These are phyloP conservation scores for Dendrobium chrysotoxum DNA, from an alignment of 106 monocot genomes.

Conservation along the genomic window DNA sequence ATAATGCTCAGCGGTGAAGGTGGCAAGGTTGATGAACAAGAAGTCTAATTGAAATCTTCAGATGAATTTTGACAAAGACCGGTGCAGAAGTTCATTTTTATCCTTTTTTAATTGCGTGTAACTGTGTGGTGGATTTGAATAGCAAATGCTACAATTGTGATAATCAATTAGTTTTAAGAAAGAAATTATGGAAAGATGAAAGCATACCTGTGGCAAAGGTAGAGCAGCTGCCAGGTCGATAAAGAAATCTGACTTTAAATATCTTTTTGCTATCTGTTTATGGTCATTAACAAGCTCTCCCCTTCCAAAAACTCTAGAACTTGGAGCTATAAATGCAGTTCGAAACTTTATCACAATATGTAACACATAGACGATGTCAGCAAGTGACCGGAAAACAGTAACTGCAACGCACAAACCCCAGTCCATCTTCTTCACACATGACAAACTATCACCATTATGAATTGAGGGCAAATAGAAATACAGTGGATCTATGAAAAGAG, in stretches of 20 bases:
- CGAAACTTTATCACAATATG: conserved; percentile 78
- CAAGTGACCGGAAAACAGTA: conserved; percentile 39
- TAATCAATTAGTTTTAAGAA: not conserved
- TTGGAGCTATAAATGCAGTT: conserved; percentile 83
- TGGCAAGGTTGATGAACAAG: not conserved
- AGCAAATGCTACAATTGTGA: not conserved
- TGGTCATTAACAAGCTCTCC: conserved; percentile 80
- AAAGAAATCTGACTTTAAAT: conserved; percentile 64
- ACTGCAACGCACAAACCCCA: conserved; percentile 27
- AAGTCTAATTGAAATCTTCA: not conserved
- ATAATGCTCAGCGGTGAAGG: not conserved
- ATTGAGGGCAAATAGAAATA: conserved; percentile 63
- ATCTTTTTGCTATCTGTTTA: conserved; percentile 58
- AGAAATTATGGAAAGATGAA: not conserved
- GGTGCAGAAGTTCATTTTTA: not conserved
- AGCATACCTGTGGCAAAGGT: conserved; percentile 82
- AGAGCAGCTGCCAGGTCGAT: conserved; percentile 65
- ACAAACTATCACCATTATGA: conserved; percentile 8
- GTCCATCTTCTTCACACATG: conserved; percentile 45
- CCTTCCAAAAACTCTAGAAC: conserved; percentile 75
- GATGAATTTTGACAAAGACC: not conserved
- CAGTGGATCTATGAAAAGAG: conserved; percentile 61
- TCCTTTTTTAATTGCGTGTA: not conserved
- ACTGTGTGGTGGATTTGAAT: not conserved
- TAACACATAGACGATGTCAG: conserved; percentile 66